phyloP scores from a whole-genome alignment of 140 eudicot genomes.

The Senecio squalidus region DNA sequence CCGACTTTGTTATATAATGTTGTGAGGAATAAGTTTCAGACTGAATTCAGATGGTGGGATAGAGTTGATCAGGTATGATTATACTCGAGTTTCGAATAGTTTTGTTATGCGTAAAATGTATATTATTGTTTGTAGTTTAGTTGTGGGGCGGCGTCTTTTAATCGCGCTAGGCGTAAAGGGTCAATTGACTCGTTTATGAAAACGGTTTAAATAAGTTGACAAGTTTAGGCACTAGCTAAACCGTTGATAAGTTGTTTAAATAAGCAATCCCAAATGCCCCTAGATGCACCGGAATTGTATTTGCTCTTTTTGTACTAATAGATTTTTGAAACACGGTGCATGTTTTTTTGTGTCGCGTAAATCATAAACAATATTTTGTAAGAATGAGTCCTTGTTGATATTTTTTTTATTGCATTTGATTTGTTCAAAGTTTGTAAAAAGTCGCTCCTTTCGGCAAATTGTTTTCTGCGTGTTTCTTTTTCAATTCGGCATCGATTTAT shows the following conservation, averaged over 20 bases:
- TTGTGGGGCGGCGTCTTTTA: not conserved
- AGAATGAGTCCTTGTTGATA: not conserved
- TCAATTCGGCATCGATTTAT: too few relatives aligned
- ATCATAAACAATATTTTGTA: not conserved
- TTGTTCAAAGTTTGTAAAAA: not conserved
- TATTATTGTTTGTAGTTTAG: not conserved
- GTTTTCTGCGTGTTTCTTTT: too few relatives aligned
- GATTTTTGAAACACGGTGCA: not conserved
- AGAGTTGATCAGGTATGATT: conserved; percentile 66
- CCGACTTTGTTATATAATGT: conserved; percentile 77
- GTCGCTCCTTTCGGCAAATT: too few relatives aligned
- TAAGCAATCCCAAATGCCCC: too few relatives aligned
- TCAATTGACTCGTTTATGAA: not conserved
- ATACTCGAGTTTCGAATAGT: not conserved
- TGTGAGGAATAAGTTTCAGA: conserved; percentile 65
- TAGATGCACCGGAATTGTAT: not conserved
- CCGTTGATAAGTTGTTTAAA: too few relatives aligned
- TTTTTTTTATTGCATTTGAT: not conserved
- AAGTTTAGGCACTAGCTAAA: not conserved
- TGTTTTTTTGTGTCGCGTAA: not conserved
- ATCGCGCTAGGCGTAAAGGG: too few relatives aligned
- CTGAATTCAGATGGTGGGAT: conserved; percentile 92
- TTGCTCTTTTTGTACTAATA: not conserved
- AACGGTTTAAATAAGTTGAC: not conserved
- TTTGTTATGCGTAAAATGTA: not conserved